These are phyloP conservation scores for Neonectria hederae DNA, from an alignment of 2,329 filamentous ascomycete species.

Conservation along the genomic window DNA sequence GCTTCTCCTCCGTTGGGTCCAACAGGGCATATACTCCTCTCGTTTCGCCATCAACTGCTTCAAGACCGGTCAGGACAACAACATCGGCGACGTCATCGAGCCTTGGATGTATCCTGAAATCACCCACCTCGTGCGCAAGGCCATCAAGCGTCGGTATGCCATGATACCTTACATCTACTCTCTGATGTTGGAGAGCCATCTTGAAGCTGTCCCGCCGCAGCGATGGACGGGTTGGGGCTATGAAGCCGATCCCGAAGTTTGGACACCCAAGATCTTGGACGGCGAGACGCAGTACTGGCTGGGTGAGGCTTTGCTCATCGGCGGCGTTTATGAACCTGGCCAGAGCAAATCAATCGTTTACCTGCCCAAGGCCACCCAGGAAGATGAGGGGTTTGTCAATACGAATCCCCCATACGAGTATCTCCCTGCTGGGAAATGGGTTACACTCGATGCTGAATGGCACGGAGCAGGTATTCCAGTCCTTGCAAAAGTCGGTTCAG, in stretches of 20 bases:
- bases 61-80: constrained; percentile 75
- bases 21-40: constrained; percentile 74
- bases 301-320: constrained; percentile 71
- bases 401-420: constrained; percentile 69
- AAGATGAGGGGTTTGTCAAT: constrained; percentile 69
- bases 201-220: constrained; percentile 69
- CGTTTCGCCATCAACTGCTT: constrained; percentile 83
- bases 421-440: constrained; percentile 49
- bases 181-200: constrained; percentile 69
- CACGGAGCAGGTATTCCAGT: constrained; percentile 53
- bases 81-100: constrained; percentile 77
- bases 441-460: constrained; percentile 53
- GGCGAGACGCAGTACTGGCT: constrained; percentile 80
- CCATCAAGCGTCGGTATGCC: constrained; percentile 76
- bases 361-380: constrained; percentile 64
- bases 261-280: constrained; percentile 66
- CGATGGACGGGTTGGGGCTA: constrained; percentile 80
- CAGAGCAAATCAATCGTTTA: constrained; percentile 66
- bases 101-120: constrained; percentile 81
- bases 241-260: constrained; percentile 72
- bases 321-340: constrained; percentile 73
- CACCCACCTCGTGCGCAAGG: constrained; percentile 67
- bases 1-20: constrained; percentile 76
- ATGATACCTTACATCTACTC: constrained; percentile 78
- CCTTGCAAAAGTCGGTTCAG: constrained; percentile 51